These are phyloP conservation scores for Aspergillus versicolor DNA, from an alignment of 2,329 filamentous ascomycete species.

Conservation along the genomic window DNA sequence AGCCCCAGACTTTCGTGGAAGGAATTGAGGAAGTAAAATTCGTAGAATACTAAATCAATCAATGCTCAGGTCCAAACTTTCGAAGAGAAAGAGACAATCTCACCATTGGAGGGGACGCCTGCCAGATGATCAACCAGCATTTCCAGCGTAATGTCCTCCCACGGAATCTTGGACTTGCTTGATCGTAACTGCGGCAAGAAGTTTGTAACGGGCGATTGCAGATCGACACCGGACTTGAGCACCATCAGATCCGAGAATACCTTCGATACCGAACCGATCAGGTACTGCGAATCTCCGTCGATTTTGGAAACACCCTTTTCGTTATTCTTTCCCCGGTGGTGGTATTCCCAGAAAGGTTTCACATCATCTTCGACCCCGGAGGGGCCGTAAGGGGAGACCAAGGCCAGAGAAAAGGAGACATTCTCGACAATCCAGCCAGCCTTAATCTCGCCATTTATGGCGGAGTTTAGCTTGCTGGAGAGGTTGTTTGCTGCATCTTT, in stretches of 20 bases:
- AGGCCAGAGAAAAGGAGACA: conserved; percentile 41
- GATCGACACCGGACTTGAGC: conserved; percentile 35
- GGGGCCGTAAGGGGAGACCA: conserved; percentile 33
- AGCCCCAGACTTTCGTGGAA: conserved; percentile 39
- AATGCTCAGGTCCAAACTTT: neutral
- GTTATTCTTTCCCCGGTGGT: conserved; percentile 39
- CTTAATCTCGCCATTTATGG: conserved; percentile 31
- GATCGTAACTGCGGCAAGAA: conserved; percentile 35
- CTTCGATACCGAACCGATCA: conserved; percentile 45
- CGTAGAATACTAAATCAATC: conserved; percentile 30
- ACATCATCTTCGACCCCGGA: conserved; percentile 13
- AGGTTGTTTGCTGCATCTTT: conserved; percentile 30
- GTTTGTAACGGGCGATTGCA: conserved; percentile 34
- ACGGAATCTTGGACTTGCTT: conserved; percentile 27
- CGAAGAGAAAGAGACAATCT: neutral
- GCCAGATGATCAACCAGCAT: conserved; percentile 41
- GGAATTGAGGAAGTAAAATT: conserved; percentile 39
- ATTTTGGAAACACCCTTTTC: conserved; percentile 34
- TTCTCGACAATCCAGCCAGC: conserved; percentile 38
- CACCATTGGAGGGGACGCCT: conserved; percentile 40
- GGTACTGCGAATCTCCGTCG: conserved; percentile 41
- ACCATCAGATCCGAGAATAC: conserved; percentile 40
- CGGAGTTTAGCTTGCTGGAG: conserved; percentile 28
- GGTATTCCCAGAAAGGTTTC: conserved; percentile 43
- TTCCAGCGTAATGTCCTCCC: conserved; percentile 40